Percentiles rank a stretch among this genome's conserved stretches.
Evolutionary conservation across 768 basidiomycete species (phyloP).

Genomic region (Lactarius psammicola): DNA sequence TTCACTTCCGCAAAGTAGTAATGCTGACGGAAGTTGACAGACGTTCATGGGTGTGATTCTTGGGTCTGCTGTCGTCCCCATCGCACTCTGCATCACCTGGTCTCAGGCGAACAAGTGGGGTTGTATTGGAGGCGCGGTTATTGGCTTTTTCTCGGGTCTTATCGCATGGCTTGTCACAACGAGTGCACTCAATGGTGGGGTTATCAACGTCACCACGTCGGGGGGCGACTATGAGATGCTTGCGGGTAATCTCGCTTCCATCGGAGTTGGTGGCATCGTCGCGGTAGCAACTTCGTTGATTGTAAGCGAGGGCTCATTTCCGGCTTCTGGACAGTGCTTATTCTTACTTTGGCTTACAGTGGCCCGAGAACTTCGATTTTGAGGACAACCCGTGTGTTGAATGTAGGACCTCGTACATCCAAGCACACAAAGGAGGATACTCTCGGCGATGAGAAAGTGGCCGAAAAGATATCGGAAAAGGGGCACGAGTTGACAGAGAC

Average conservation of each 20-base stretch:
- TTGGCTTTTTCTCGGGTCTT: slow-evolving; percentile 67
- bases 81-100: slow-evolving; percentile 86
- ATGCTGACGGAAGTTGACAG: slow-evolving; percentile 37
- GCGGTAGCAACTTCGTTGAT: slow-evolving; percentile 62
- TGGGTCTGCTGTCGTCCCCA: slow-evolving; percentile 82
- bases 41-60: slow-evolving; percentile 88
- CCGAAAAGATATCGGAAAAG: slow-evolving; percentile 40
- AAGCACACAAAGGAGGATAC: slow-evolving; percentile 27
- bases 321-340: neutral
- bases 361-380: slow-evolving; percentile 84
- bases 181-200: slow-evolving; percentile 60
- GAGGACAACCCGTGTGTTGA: slow-evolving; percentile 75
- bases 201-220: slow-evolving; percentile 61
- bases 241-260: slow-evolving; percentile 84
- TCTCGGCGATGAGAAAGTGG: slow-evolving; percentile 32
- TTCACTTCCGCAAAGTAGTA: neutral
- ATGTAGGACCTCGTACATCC: slow-evolving; percentile 38
- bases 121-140: slow-evolving; percentile 69
- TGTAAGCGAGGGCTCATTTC: slow-evolving; percentile 39
- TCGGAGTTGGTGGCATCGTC: slow-evolving; percentile 77
- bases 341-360: slow-evolving; percentile 39
- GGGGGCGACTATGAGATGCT: slow-evolving; percentile 65
- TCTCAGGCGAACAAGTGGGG: slow-evolving; percentile 82
- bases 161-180: slow-evolving; percentile 87
- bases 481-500: slow-evolving; percentile 33